phyloP scores from a whole-genome alignment of 75 land plant species.

The Adiantum capillusveneris region DNA sequence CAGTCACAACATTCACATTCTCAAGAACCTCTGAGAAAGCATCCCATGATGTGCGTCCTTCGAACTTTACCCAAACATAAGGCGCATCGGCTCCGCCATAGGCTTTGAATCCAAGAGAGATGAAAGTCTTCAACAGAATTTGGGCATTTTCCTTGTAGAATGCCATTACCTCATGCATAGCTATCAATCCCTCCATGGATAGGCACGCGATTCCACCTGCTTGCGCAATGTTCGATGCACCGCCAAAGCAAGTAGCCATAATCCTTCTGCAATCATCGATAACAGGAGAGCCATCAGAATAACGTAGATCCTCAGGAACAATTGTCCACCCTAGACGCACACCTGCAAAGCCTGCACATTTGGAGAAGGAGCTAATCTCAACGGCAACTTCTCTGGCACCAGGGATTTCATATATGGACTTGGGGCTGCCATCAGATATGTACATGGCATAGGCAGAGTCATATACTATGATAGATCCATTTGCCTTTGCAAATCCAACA shows the following conservation, averaged over 20 bases:
- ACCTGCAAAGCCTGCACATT: slow-evolving; percentile 62
- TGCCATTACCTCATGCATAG: slow-evolving; percentile 33
- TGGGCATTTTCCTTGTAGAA: slow-evolving; percentile 79
- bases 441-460: slow-evolving; percentile 82
- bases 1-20: slow-evolving; percentile 60
- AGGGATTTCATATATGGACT: slow-evolving; percentile 80
- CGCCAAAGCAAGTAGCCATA: slow-evolving; percentile 52
- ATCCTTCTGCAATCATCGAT: slow-evolving; percentile 45
- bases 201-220: slow-evolving; percentile 58
- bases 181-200: slow-evolving; percentile 43
- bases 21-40: slow-evolving; percentile 72
- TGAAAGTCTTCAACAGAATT: slow-evolving; percentile 64
- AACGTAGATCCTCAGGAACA: slow-evolving; percentile 40
- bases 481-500: slow-evolving; percentile 66
- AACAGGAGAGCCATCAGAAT: slow-evolving; percentile 46
- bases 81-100: slow-evolving; percentile 88
- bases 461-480: slow-evolving; percentile 78
- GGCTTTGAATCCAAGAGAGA: slow-evolving; percentile 58
- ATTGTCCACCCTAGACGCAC: slow-evolving; percentile 61
- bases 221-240: slow-evolving; percentile 61
- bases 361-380: slow-evolving; percentile 58
- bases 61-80: slow-evolving; percentile 85
- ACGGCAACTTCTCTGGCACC: slow-evolving; percentile 88
- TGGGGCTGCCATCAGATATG: slow-evolving; percentile 66
- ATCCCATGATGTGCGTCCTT: slow-evolving; percentile 83